Conservation (phyloP, 345 rosid species). For the Corymbia maculata region DNA sequence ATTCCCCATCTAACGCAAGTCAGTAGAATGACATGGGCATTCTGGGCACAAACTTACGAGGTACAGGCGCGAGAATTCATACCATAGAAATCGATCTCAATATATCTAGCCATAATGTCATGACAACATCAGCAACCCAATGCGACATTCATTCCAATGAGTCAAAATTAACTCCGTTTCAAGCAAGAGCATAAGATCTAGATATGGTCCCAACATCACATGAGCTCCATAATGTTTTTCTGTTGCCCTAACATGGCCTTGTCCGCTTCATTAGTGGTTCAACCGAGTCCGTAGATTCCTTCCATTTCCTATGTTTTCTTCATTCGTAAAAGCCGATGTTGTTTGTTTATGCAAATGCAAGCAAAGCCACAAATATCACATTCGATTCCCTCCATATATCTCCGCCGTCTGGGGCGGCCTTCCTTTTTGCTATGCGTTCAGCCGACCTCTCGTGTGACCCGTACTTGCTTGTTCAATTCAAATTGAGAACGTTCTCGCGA, state of each 20-base stretch:
- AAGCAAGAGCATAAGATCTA: background rate
- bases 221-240: background rate
- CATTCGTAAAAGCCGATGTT: background rate
- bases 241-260: background rate
- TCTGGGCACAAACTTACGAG: background rate
- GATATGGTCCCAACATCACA: background rate
- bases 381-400: constrained; percentile 22
- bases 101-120: background rate
- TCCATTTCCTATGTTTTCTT: background rate
- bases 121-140: background rate
- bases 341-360: constrained; percentile 17
- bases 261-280: background rate
- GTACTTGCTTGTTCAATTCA: background rate
- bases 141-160: background rate
- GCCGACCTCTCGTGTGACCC: background rate
- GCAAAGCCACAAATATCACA: constrained; percentile 16
- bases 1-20: background rate
- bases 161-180: background rate
- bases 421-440: background rate
- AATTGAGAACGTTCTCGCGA: background rate
- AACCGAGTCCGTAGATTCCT: background rate
- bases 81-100: background rate
- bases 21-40: background rate
- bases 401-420: background rate
- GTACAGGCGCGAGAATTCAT: background rate